Evolutionary conservation across 176 grass and related monocot species (phyloP).

Genomic region (Pontederia paniculata): DNA sequence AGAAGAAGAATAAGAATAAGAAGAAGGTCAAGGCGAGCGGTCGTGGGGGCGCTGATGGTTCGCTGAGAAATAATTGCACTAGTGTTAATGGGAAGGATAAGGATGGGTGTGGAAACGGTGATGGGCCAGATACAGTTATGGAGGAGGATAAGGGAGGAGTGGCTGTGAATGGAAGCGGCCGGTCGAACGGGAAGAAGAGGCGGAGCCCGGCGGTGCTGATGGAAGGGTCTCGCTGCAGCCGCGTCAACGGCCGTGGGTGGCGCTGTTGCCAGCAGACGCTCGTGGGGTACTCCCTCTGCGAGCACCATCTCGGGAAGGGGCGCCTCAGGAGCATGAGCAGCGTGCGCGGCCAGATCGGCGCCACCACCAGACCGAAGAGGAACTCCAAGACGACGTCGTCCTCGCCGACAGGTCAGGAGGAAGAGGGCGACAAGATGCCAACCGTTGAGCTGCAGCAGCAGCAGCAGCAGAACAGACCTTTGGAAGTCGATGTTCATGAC

Average conservation of each 20-base stretch:
- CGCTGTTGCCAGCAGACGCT: conserved; percentile 79
- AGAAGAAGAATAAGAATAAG: conserved; percentile 6
- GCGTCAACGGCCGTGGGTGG: conserved; percentile 91
- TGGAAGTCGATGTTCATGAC: background rate
- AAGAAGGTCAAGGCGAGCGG: background rate
- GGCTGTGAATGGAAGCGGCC: background rate
- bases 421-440: background rate
- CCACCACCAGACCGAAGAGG: conserved; percentile 21
- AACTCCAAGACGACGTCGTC: background rate
- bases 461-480: background rate
- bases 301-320: conserved; percentile 94
- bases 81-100: background rate
- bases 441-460: background rate
- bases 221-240: conserved; percentile 89
- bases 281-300: conserved; percentile 80
- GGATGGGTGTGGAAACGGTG: background rate
- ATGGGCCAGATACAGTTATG: too few relatives aligned
- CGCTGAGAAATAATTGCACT: background rate
- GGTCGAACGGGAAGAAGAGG: conserved; percentile 18
- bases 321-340: conserved; percentile 25
- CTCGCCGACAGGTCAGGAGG: background rate
- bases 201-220: conserved; percentile 30
- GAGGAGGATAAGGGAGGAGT: background rate
- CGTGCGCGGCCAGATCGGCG: conserved; percentile 36
- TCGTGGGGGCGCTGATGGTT: background rate